Evolutionary conservation across 1,284 basidiomycete genomes (phyloP), one percentile per base, ranked within the genome.

Genomic region (Heterobasidion occidentale): DNA sequence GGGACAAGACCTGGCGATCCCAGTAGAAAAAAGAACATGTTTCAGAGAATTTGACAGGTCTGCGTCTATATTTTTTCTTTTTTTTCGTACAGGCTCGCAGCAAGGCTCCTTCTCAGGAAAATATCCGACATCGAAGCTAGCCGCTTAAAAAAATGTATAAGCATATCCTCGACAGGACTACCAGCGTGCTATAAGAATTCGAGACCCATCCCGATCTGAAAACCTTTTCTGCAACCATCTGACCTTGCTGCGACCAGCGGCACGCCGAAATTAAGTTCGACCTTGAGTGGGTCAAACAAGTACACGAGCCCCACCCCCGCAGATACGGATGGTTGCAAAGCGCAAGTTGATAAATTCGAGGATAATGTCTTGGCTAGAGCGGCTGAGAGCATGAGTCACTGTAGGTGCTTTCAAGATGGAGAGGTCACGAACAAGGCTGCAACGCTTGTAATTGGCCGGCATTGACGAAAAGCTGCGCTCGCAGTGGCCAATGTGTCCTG

Each of bases 221-320:
- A 74, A 0, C 96, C 97, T 62, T 86, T 86, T 56, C 88, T 78
- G 51, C 77, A 68, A 1, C 86, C 84, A 70, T 99, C 96, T 51
- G 86, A 86, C 63, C 78, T 82, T 50, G 84, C 83, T 1, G 86
- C 86, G 0, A 89, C 80, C 1, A 99, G 73, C 1, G 96, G 96
- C 53, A 98, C 79, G 3, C 94, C 92, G 60, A 98, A 86, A 69
- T 98, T 99, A 60, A 96, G 75, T 70, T 99, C 97, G 45, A 95
- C 77, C 19, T 94, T 77, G 15, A 94, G 77, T 2, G 90, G 87
- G 57, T 92, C 89, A 61, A 95, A 88, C 49, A 86, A 78, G 67
- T 97, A 98, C 51, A 98, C 81, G n/a, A 99, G 70, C 0, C 97
- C 97, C 1, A 98, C 65, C 6, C 96, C 96, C 0, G 83, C 88